Evolutionary conservation across 495 filamentous ascomycete genomes (phyloP), one percentile per base, ranked within the genome.

Genomic region (Massariosphaeria phaeospora): DNA sequence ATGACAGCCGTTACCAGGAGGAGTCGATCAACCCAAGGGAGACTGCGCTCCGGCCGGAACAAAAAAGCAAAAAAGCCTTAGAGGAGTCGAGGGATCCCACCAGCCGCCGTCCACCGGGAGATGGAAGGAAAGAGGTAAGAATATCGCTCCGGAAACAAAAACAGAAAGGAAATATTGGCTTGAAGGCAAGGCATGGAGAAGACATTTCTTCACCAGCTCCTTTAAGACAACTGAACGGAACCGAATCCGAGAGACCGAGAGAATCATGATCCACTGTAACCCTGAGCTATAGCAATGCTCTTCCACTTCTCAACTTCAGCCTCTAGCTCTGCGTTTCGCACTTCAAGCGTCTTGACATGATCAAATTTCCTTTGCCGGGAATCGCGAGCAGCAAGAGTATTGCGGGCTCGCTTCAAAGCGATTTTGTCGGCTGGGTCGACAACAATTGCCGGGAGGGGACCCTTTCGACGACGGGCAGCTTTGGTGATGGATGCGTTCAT

Each of bases 371-470:
- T 84, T 55, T 87, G 82, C 11, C 93, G 86, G 33, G 91, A 96
- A 70, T 96, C 96, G 36, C 93, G 88, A 57, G 93, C 93, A 39
- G 93, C 93, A 70, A 91, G 76, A 12, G 93, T 98, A 70, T 98
- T 98, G 52, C 91, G 84, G 29, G 91, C 91, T 58, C 93, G 89
- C 79, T 96, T 97, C 75, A 88, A 79, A 9, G 88, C 88, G 12
- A 87, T 68, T 0, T 72, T 71, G 63, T 91, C 86, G 27, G 66
- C 69, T 0, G 85, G 84, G 65, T 96, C 91, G 27, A 87, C 76
- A 23, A 76, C 72, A 67, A 97, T 88, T 7, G 87, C 85, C 46
- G 86, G 84, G 21, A 96, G 77, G 34, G 87, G 84, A 74, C 89
- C 89, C 64, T 88, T 80, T 40, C 84, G 79, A 52, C 83, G 80